phyloP scores from a whole-genome alignment of 106 monocot genomes.

The Chionographis japonica region DNA sequence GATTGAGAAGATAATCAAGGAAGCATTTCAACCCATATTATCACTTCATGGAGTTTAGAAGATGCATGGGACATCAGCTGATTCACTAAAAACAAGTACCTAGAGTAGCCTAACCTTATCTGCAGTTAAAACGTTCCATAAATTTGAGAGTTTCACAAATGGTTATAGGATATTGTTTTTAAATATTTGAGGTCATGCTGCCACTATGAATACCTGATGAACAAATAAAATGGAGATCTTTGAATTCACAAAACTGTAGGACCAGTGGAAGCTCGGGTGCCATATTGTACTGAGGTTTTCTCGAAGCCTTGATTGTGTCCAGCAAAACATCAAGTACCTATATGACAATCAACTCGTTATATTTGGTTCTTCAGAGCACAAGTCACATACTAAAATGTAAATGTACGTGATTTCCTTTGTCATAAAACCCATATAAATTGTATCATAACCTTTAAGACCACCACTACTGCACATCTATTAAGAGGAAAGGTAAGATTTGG shows the following conservation, averaged over 20 bases:
- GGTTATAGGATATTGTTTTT: too few species aligned
- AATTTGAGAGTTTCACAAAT: background rate
- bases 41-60: too few species aligned
- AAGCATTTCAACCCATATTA: too few species aligned
- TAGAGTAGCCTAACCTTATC: too few species aligned
- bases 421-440: background rate
- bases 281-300: slow-evolving; percentile 94
- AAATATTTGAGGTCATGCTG: background rate
- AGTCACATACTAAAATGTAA: background rate
- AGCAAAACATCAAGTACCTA: slow-evolving; percentile 80
- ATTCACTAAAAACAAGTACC: too few species aligned
- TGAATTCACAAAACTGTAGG: slow-evolving; percentile 69
- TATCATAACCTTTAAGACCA: too few species aligned
- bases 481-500: background rate
- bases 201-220: slow-evolving; percentile 52
- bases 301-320: slow-evolving; percentile 58
- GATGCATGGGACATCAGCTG: too few species aligned
- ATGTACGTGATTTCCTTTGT: background rate
- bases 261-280: slow-evolving; percentile 86
- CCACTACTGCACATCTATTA: too few species aligned
- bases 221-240: slow-evolving; percentile 67
- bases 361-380: background rate
- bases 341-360: slow-evolving; percentile 13
- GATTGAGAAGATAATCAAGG: too few species aligned
- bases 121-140: background rate